Base-by-base conservation (phyloP, 495 filamentous ascomycete genomes). In the Choiromyces venosus region DNA sequence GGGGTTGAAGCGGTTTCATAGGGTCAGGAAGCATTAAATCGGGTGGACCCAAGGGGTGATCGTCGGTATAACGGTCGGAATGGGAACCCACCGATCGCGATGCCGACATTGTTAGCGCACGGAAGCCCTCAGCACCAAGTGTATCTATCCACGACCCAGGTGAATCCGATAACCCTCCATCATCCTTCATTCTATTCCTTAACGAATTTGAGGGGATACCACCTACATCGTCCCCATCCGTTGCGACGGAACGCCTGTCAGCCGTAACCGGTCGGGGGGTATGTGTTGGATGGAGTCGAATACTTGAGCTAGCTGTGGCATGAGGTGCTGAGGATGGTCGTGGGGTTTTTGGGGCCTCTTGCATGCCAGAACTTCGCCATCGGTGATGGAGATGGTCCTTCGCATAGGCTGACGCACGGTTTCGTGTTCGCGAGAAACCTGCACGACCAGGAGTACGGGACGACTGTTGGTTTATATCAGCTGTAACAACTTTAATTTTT, bases 11-110 rank as follows among this genome's bases (percentile, higher is more conserved):
- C 4, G 78, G 73, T 21, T 76, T 77, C 33, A 76, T 76, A 21
- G 77, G 77, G 37, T 79, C 77, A 9, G 77, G 77, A 2, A 79
- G 77, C 36, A 64, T 74, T 64, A 79, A 56, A n/a, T 69, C 70
- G 21, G 77, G 77, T 0, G 72, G 77, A 29, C n/a, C 65, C 18
- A n/a, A 29, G 4, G 25, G 25, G 25, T 16, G 25, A 4, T 61
- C 52, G 2, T 61, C 25, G 25, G 52, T 33, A 18, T 61, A 25
- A 4, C 52, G 52, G 25, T 33, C 52, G 2, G 52, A 61, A 61
- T 16, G 25, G 52, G 52, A 61, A 16, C 10, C 25, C 21, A 10
- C 8, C 37, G 37, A 19, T 10, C 8, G 33, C 9, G 42, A 12
- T 70, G 19, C 37, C 21, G 68, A 14, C 68, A 56, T 37, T 21